A percentile compares a stretch with the other conserved stretches of the same genome.
These are phyloP conservation scores for Colletotrichum eremochloae DNA, from an alignment of 2,329 filamentous ascomycete genomes.

Conservation along the genomic window DNA sequence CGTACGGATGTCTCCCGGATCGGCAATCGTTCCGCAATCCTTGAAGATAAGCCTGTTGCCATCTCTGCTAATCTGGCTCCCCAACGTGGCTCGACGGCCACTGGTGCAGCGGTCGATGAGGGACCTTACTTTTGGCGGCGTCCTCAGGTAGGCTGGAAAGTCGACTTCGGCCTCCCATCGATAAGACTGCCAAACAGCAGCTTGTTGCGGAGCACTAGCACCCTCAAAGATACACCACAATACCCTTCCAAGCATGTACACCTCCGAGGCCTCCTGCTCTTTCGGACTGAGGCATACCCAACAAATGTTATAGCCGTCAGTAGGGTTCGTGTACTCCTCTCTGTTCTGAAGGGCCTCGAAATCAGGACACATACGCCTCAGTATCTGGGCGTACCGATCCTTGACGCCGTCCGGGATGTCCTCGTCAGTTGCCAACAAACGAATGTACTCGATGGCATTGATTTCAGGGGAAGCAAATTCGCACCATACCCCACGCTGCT, in stretches of 20 bases:
- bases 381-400: slow-evolving; percentile 56
- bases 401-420: slow-evolving; percentile 56
- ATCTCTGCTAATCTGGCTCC: slow-evolving; percentile 59
- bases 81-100: slow-evolving; percentile 61
- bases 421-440: slow-evolving; percentile 66
- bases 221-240: slow-evolving; percentile 75
- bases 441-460: slow-evolving; percentile 70
- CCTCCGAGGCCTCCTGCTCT: slow-evolving; percentile 70
- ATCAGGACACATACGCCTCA: slow-evolving; percentile 60
- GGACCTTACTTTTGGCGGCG: slow-evolving; percentile 59
- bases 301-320: slow-evolving; percentile 66
- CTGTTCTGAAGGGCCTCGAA: slow-evolving; percentile 59
- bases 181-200: slow-evolving; percentile 72
- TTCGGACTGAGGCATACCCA: slow-evolving; percentile 65
- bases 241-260: slow-evolving; percentile 73
- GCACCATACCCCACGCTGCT: slow-evolving; percentile 74
- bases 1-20: slow-evolving; percentile 52
- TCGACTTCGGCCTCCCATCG: slow-evolving; percentile 67
- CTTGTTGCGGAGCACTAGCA: slow-evolving; percentile 68
- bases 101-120: slow-evolving; percentile 67
- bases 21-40: slow-evolving; percentile 49
- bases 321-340: slow-evolving; percentile 63
- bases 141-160: slow-evolving; percentile 66
- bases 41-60: slow-evolving; percentile 62
- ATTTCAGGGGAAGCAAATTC: slow-evolving; percentile 73